Percentiles rank a stretch among this genome's conserved stretches.
phyloP scores from a whole-genome alignment of 345 rosid genomes.

The Acer saccharum region DNA sequence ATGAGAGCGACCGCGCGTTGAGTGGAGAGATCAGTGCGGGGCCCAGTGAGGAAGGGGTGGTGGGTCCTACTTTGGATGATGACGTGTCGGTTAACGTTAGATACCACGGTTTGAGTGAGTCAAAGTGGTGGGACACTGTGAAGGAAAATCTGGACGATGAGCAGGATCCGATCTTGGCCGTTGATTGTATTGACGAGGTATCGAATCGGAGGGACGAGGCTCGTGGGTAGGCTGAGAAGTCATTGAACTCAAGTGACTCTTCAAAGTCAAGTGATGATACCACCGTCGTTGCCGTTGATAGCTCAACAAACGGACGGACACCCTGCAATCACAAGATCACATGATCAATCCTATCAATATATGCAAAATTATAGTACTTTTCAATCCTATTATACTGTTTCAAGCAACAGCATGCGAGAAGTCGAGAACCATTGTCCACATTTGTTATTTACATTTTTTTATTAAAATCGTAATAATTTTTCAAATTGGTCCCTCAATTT shows the following conservation, averaged over 20 bases:
- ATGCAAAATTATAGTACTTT: too few relatives aligned
- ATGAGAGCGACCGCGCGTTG: constrained; percentile 69
- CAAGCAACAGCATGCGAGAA: too few relatives aligned
- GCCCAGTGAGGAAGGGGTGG: constrained; percentile 41
- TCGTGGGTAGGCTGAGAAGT: constrained; percentile 62
- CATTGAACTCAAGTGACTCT: constrained; percentile 60
- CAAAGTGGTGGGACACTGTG: constrained; percentile 84
- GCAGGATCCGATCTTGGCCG: constrained; percentile 72
- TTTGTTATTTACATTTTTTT: too few relatives aligned
- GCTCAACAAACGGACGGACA: constrained; percentile 86
- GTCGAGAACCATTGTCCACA: too few relatives aligned
- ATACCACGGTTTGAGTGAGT: constrained; percentile 93
- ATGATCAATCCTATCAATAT: neutral
- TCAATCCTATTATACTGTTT: too few relatives aligned
- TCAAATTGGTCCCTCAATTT: too few relatives aligned
- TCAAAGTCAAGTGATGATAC: constrained; percentile 78
- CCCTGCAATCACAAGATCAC: constrained; percentile 48
- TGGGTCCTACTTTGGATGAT: constrained; percentile 48
- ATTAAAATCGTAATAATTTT: too few relatives aligned
- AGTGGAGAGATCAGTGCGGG: constrained; percentile 66
- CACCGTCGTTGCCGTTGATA: constrained; percentile 61
- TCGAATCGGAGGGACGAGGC: constrained; percentile 84
- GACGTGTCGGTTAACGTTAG: constrained; percentile 74
- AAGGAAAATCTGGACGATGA: constrained; percentile 92
- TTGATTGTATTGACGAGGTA: constrained; percentile 53